phyloP scores from a whole-genome alignment of 257 asterid species.

The Fraxinus americana region DNA sequence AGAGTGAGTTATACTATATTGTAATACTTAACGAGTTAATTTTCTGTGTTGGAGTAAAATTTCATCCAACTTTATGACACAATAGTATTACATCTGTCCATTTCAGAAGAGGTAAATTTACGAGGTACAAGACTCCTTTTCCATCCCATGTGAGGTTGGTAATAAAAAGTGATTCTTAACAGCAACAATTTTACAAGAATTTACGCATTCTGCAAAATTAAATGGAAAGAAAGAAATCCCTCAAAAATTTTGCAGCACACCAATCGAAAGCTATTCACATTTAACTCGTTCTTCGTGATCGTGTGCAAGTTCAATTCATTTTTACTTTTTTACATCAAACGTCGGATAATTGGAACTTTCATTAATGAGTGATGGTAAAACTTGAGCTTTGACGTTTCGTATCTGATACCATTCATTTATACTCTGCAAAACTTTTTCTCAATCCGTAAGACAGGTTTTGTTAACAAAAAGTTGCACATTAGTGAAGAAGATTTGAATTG shows the following conservation, averaged over 20 bases:
- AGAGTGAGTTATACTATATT: too few relatives aligned
- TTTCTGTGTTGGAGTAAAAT: not conserved
- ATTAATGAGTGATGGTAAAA: not conserved
- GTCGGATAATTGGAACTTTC: not conserved
- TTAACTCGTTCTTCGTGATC: too few relatives aligned
- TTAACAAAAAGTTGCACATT: not conserved
- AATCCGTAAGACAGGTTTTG: not conserved
- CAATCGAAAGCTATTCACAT: not conserved
- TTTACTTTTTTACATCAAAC: not conserved
- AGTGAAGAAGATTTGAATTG: not conserved
- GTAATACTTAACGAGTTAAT: too few relatives aligned
- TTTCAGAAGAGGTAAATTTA: not conserved
- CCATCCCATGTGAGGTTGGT: not conserved
- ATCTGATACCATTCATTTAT: too few relatives aligned
- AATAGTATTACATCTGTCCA: not conserved
- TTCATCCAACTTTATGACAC: not conserved
- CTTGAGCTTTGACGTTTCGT: not conserved
- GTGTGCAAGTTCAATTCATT: too few relatives aligned
- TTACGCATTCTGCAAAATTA: not conserved
- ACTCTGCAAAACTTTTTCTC: not conserved
- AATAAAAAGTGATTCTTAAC: constrained; percentile 10
- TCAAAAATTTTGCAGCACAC: not conserved
- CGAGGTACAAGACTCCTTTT: not conserved
- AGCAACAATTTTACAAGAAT: constrained; percentile 12
- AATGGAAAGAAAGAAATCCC: not conserved